Conservation (phyloP, 805 yeast genomes). For the Lachancea cidri region DNA sequence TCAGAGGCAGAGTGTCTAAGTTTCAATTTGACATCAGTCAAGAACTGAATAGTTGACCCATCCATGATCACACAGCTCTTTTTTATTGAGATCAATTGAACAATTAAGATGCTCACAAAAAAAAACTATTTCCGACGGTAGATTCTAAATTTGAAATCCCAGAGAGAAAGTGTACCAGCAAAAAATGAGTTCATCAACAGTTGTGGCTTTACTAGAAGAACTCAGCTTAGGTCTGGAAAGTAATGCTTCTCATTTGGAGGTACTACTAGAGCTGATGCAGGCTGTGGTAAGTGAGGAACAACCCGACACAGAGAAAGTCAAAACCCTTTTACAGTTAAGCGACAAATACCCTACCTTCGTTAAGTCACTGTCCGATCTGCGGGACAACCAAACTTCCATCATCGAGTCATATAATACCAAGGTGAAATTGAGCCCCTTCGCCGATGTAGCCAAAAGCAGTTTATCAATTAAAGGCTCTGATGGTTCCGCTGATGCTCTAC, state of each 20-base stretch:
- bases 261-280: constrained; percentile 12
- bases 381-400: constrained; percentile 3
- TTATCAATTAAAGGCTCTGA: constrained; percentile 4
- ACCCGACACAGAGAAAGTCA: constrained; percentile 14
- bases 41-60: not conserved
- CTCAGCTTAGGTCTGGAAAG: constrained; percentile 21
- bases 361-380: constrained; percentile 7
- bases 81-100: not conserved
- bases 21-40: constrained; percentile 16
- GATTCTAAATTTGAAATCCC: too few relatives aligned
- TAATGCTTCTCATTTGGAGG: constrained; percentile 16
- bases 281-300: constrained; percentile 13
- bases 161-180: not conserved
- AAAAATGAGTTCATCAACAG: constrained; percentile 3
- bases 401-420: constrained; percentile 8
- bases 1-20: constrained; percentile 39
- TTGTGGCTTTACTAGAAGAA: constrained; percentile 24
- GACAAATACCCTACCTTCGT: constrained; percentile 7
- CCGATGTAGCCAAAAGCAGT: constrained; percentile 9
- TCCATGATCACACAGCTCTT: too few relatives aligned
- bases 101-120: not conserved
- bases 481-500: constrained; percentile 5
- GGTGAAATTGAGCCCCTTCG: constrained; percentile 7
- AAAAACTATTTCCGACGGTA: not conserved
- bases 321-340: constrained; percentile 13